Conservation (phyloP, 768 basidiomycete species). For the Rhizopogon rudus region DNA sequence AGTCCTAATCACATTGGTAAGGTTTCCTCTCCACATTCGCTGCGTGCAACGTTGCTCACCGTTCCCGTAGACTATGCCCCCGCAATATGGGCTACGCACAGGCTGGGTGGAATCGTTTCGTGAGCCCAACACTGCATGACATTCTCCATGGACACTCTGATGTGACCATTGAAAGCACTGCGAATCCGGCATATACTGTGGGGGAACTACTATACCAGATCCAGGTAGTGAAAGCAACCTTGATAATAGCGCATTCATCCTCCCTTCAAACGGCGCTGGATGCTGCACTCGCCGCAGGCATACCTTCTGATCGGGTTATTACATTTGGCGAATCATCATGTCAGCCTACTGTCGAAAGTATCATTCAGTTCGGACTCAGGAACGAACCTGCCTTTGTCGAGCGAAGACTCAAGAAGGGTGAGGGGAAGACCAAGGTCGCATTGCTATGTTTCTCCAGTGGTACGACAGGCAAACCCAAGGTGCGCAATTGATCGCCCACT, state of each 20-base stretch:
- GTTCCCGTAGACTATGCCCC: constrained; percentile 43
- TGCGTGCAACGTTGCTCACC: constrained; percentile 1
- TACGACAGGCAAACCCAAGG: constrained; percentile 54
- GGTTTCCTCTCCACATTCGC: constrained; percentile 3
- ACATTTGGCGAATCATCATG: constrained; percentile 15
- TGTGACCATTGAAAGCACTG: constrained; percentile 13
- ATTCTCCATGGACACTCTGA: not conserved
- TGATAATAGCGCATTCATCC: constrained; percentile 28
- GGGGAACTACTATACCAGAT: constrained; percentile 31
- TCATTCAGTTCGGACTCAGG: constrained; percentile 41
- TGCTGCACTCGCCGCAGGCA: constrained; percentile 24
- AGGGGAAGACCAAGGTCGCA: constrained; percentile 58
- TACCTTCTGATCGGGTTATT: constrained; percentile 25
- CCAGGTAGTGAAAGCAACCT: constrained; percentile 16
- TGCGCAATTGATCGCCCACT: not conserved
- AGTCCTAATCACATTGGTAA: constrained; percentile 62
- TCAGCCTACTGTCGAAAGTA: constrained; percentile 35
- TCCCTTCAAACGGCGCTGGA: constrained; percentile 21
- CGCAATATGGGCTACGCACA: constrained; percentile 56
- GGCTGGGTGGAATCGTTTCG: constrained; percentile 58
- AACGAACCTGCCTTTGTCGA: constrained; percentile 38
- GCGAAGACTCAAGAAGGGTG: constrained; percentile 46
- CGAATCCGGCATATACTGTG: constrained; percentile 32
- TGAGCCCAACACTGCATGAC: constrained; percentile 20
- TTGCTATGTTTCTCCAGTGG: constrained; percentile 73